Evolutionary conservation across 768 basidiomycete species (phyloP).

Genomic region (Inosperma sp.): DNA sequence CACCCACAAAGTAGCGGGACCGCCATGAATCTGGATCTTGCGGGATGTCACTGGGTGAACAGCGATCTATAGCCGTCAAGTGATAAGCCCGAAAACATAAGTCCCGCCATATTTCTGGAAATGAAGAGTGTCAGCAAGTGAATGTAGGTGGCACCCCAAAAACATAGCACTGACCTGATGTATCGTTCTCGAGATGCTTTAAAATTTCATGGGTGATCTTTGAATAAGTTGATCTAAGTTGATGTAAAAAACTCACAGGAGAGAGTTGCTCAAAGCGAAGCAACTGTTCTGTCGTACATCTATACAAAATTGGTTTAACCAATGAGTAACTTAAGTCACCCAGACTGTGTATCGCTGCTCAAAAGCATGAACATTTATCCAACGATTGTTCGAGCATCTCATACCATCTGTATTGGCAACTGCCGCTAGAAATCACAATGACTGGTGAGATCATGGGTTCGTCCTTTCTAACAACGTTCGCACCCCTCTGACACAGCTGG

Average conservation of each 20-base stretch:
- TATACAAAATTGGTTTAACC: conserved; percentile 68
- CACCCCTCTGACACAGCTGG: conserved; percentile 69
- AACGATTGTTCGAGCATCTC: conserved; percentile 18
- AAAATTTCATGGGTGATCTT: conserved; percentile 3
- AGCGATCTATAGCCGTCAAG: conserved; percentile 44
- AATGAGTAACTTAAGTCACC: conserved; percentile 61
- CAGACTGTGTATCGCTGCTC: conserved; percentile 59
- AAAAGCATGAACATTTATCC: neutral
- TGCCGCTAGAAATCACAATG: conserved; percentile 41
- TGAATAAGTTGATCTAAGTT: neutral
- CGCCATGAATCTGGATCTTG: conserved; percentile 61
- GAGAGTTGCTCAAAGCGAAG: conserved; percentile 63
- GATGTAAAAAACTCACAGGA: conserved; percentile 47
- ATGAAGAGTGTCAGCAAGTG: conserved; percentile 11
- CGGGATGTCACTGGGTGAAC: conserved; percentile 33
- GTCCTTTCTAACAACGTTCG: neutral
- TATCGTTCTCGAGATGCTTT: conserved; percentile 53
- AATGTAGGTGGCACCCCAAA: conserved; percentile 7
- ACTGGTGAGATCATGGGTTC: neutral
- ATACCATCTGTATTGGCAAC: conserved; percentile 57
- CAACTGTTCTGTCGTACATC: conserved; percentile 68
- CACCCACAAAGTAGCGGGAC: conserved; percentile 61
- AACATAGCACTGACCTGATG: conserved; percentile 41
- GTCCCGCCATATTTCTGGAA: conserved; percentile 60
- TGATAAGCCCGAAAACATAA: conserved; percentile 61